Percentiles rank a stretch among this genome's conserved stretches.
Evolutionary conservation across 2,329 filamentous ascomycete species (phyloP).

Genomic region (Pseudogymnoascus sp.): DNA sequence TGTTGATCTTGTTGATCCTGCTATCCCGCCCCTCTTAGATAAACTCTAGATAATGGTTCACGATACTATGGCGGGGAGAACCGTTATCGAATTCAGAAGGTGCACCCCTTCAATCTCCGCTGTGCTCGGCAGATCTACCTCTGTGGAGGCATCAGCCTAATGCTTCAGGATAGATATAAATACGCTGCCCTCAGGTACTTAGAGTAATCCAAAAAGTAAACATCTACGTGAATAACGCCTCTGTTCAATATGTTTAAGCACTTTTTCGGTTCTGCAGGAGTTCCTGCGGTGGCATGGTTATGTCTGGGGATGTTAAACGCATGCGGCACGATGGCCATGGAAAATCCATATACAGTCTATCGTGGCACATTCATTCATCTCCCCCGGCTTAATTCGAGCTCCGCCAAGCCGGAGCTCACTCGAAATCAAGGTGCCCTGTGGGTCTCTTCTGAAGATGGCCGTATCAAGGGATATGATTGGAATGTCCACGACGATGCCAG

Average conservation of each 20-base stretch:
- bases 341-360: neutral
- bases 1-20: neutral
- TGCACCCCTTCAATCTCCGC: neutral
- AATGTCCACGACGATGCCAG: neutral
- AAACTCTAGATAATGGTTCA: neutral
- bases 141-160: neutral
- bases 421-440: slow-evolving; percentile 5
- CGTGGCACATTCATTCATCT: slow-evolving; percentile 3
- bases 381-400: neutral
- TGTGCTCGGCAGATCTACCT: neutral
- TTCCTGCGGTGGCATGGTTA: neutral
- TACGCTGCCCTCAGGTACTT: neutral
- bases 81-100: neutral
- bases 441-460: neutral
- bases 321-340: neutral
- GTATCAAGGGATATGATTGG: neutral
- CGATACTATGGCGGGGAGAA: neutral
- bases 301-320: neutral
- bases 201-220: neutral
- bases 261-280: neutral
- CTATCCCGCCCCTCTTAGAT: neutral
- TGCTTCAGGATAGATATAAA: neutral
- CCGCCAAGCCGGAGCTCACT: neutral
- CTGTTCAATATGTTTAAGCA: neutral
- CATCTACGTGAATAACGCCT: neutral